Conservation (phyloP, 345 rosid genomes). For the Microcos paniculata region DNA sequence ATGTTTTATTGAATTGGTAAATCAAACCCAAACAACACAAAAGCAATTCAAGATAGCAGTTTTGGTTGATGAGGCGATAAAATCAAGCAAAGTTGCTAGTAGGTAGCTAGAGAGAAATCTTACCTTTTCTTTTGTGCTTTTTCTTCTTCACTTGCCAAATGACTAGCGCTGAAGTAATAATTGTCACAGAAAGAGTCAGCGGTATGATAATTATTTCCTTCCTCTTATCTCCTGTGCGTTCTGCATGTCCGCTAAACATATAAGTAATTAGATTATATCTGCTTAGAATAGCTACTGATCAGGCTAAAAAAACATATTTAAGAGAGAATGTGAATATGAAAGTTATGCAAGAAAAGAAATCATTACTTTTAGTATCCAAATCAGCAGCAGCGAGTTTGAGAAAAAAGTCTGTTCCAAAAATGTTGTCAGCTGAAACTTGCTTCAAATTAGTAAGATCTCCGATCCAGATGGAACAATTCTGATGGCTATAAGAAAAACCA, state of each 20-base stretch:
- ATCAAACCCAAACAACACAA: neutral
- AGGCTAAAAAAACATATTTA: neutral
- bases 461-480: slow-evolving; percentile 52
- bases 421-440: slow-evolving; percentile 3
- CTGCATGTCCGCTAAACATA: neutral
- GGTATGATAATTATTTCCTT: neutral
- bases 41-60: neutral
- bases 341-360: neutral
- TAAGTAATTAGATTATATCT: neutral
- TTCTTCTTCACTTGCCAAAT: slow-evolving; percentile 1
- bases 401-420: neutral
- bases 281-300: too few relatives aligned
- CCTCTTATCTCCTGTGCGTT: neutral
- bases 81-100: neutral
- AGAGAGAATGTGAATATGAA: neutral
- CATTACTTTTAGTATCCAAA: neutral
- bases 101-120: neutral
- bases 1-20: neutral
- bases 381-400: neutral
- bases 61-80: neutral
- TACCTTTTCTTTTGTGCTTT: neutral
- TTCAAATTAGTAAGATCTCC: slow-evolving; percentile 44
- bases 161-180: neutral
- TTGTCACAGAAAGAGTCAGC: neutral
- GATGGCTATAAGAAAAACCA: slow-evolving; percentile 51